Percentiles rank a stretch among this genome's conserved stretches.
These are phyloP conservation scores for Ephemerocybe angulata DNA, from an alignment of 768 basidiomycete species.

Conservation along the genomic window DNA sequence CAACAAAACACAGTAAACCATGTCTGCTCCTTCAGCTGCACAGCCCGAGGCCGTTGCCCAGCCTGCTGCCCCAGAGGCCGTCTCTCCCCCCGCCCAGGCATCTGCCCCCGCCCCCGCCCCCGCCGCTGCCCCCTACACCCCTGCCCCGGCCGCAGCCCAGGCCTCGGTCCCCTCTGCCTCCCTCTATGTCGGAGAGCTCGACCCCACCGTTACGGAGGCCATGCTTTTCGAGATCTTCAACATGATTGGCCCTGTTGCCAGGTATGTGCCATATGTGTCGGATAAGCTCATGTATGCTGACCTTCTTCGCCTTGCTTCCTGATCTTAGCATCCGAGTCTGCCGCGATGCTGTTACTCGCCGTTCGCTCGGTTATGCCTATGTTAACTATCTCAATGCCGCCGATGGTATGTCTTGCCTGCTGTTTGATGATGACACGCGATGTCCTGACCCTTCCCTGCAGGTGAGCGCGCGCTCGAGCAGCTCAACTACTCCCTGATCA, in stretches of 20 bases:
- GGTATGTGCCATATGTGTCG: constrained; percentile 45
- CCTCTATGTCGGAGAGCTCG: constrained; percentile 98
- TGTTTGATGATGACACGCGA: not conserved
- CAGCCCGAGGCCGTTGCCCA: constrained; percentile 52
- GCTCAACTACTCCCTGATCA: constrained; percentile 98
- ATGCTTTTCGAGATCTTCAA: constrained; percentile 99
- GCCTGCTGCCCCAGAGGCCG: constrained; percentile 45
- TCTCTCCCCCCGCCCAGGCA: constrained; percentile 36
- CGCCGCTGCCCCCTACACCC: constrained; percentile 52
- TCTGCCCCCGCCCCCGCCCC: constrained; percentile 48
- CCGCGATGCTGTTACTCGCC: constrained; percentile 98
- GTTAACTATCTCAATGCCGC: constrained; percentile 96
- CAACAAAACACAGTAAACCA: constrained; percentile 41
- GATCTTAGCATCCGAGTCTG: constrained; percentile 89
- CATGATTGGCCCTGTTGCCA: constrained; percentile 98
- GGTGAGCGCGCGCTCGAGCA: constrained; percentile 98
- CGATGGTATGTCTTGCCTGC: constrained; percentile 62
- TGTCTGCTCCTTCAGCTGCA: constrained; percentile 56
- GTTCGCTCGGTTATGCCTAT: constrained; percentile 98
- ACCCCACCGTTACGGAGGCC: constrained; percentile 96
- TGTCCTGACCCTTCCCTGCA: constrained; percentile 25
- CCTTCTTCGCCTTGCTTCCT: constrained; percentile 6
- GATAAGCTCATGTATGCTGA: constrained; percentile 6
- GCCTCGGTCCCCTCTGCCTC: constrained; percentile 81
- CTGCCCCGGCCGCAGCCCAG: constrained; percentile 49